Conservation (phyloP, 495 filamentous ascomycete species). For the Talaromyces adpressus region DNA sequence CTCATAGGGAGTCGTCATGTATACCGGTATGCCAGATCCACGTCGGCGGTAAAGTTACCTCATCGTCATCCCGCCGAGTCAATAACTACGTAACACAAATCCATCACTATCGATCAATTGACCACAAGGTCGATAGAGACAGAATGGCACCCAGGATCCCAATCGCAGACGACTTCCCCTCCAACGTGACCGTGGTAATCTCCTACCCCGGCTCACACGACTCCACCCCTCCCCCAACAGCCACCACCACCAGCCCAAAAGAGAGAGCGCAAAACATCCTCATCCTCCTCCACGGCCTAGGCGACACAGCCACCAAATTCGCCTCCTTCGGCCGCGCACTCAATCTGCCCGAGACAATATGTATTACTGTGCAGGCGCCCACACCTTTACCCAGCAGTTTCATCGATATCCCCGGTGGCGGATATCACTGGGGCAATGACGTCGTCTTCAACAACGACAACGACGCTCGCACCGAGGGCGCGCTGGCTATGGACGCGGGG, state of each 20-base stretch:
- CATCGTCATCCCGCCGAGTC: neutral
- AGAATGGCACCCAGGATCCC: constrained; percentile 34
- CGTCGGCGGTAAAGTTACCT: neutral
- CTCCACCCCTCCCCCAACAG: constrained; percentile 33
- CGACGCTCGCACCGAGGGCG: constrained; percentile 36
- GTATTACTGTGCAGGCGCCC: constrained; percentile 68
- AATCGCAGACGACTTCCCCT: constrained; percentile 44
- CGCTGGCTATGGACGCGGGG: constrained; percentile 72
- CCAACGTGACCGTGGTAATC: constrained; percentile 37
- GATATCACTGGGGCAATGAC: constrained; percentile 94
- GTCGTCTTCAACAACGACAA: constrained; percentile 51
- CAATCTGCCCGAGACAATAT: constrained; percentile 71
- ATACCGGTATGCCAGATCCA: neutral
- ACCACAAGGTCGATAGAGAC: neutral
- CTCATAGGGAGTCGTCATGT: neutral
- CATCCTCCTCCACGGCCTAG: constrained; percentile 84
- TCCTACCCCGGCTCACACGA: constrained; percentile 27
- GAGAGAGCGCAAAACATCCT: constrained; percentile 51
- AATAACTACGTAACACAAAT: neutral
- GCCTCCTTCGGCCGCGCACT: constrained; percentile 63
- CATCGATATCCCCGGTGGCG: constrained; percentile 50
- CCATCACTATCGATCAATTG: neutral
- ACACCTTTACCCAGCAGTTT: constrained; percentile 61
- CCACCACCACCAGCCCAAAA: neutral
- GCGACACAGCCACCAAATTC: constrained; percentile 68